Conservation (phyloP, 2,329 filamentous ascomycete species). For the Cytospora piceae region DNA sequence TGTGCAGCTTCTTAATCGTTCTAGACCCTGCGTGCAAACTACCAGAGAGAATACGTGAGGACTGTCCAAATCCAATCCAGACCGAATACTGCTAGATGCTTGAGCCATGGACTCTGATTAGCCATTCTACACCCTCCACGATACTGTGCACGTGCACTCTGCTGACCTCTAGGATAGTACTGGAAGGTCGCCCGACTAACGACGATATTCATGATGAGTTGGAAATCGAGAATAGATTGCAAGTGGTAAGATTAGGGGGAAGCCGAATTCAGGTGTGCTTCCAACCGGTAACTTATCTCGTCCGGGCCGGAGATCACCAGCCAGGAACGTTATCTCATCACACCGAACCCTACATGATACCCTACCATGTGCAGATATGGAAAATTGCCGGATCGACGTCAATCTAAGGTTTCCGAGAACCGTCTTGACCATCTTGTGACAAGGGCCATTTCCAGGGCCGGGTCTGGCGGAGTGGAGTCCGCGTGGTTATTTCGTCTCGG, state of each 20-base stretch:
- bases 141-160: no score
- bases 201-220: no score
- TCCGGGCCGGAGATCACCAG: constrained; percentile 18
- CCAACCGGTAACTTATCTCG: constrained; percentile 8
- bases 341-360: neutral
- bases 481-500: constrained; percentile 13
- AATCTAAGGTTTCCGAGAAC: neutral
- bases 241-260: neutral
- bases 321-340: constrained; percentile 7
- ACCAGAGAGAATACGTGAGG: no score
- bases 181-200: no score
- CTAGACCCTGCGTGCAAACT: no score
- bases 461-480: constrained; percentile 9
- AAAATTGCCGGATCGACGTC: constrained; percentile 1
- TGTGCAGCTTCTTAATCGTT: no score
- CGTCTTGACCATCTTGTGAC: constrained; percentile 7
- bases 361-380: neutral
- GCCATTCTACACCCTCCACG: no score
- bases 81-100: no score
- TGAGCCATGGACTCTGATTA: no score
- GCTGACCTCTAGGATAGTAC: no score
- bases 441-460: neutral
- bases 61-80: no score
- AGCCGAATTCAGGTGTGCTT: neutral
- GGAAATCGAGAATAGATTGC: no score